Percentiles rank a stretch among this genome's conserved stretches.
phyloP scores from a whole-genome alignment of 2,329 filamentous ascomycete genomes.

The Fusarium burgessii region DNA sequence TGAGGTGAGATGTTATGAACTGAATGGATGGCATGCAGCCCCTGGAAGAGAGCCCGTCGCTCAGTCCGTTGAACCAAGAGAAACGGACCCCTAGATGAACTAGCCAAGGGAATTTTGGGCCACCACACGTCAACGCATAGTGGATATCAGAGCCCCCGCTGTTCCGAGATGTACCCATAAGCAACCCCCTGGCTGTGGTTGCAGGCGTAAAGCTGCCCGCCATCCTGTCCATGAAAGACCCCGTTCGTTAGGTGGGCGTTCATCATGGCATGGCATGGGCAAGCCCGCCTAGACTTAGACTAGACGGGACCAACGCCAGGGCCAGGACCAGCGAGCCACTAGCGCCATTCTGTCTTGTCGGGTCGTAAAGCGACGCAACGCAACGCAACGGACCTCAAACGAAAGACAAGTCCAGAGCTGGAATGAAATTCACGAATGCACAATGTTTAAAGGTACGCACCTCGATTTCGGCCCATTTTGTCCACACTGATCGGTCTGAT shows the following conservation, averaged over 20 bases:
- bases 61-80: conserved; percentile 30
- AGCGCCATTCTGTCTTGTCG: conserved; percentile 27
- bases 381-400: conserved; percentile 9
- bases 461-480: conserved; percentile 67
- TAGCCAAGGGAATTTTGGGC: conserved; percentile 33
- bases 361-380: conserved; percentile 9
- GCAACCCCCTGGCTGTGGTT: conserved; percentile 30
- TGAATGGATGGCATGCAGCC: conserved; percentile 36
- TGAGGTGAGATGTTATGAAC: conserved; percentile 46
- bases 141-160: conserved; percentile 30
- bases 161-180: conserved; percentile 25
- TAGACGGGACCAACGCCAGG: conserved; percentile 7
- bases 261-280: conserved; percentile 16
- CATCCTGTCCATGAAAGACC: neutral
- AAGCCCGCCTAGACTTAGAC: conserved; percentile 13
- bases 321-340: conserved; percentile 23
- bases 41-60: conserved; percentile 17
- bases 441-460: conserved; percentile 55
- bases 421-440: conserved; percentile 41
- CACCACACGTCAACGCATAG: conserved; percentile 27
- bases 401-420: conserved; percentile 30
- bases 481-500: conserved; percentile 27
- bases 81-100: conserved; percentile 26
- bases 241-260: neutral
- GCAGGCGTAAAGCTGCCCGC: conserved; percentile 25